Evolutionary conservation across 163 green algal species (phyloP), one percentile per base, ranked within the genome.

Genomic region (Botryococcus braunii): DNA sequence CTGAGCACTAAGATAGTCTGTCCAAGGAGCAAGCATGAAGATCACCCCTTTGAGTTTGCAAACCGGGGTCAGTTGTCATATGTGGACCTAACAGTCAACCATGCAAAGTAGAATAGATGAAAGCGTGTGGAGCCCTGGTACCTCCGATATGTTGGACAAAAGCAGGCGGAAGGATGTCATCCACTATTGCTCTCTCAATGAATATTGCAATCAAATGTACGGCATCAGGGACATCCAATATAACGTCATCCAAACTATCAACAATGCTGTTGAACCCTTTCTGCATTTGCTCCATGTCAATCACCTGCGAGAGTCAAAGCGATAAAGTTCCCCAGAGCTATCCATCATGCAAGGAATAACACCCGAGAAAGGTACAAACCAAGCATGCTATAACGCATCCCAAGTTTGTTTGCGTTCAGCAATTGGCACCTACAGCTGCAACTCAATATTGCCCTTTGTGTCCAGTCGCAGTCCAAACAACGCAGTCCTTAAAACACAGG

Each of bases 151-250:
- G 58, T 17, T 41, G 47, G 41, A 92, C 39, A 71, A 93, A 94
- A 27, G 80, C 70, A 0, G 92, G 92, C 0, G 92, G 82, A 41
- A 97, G 73, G 25, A 96, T 76, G 70, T 97, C 90, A 71, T 97
- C 91, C 47, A 93, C 80, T 43, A 97, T 81, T 1, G 88, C 91
- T 34, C 93, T 79, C 7, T 83, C 81, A 36, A 95, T 79, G 74
- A 97, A 97, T 34, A 63, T 59, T 25, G 77, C 66, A 2, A 92
- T 72, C 58, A 88, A 69, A 39, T 87, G 68, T 2, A 72, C 63
- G 2, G 87, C 89, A 56, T 92, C 77, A 0, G 93, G 94, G 47
- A 97, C 88, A 79, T 99, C 94, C 57, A 99, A 83, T 55, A 77
- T 70, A 21, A 95, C 73, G 72, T 98, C 94, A 21, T 95, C 88